Evolutionary conservation across 176 grass and related monocot genomes (phyloP), one percentile per base, ranked within the genome.

Genomic region (Pharus latifolius): DNA sequence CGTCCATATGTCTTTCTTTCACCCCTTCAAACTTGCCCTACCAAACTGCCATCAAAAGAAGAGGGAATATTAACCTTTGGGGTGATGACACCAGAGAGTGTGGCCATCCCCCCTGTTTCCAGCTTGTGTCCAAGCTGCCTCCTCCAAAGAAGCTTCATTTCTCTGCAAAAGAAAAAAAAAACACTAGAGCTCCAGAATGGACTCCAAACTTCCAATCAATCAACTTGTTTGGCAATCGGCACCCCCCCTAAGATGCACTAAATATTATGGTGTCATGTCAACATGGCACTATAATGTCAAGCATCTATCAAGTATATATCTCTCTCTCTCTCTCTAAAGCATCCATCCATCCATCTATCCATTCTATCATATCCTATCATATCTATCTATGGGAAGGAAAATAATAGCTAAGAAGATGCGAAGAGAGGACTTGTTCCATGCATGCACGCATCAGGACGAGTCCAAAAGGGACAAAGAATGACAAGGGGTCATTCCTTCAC

Each of bases 61-160:
- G 88, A 76, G 88, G 89, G 89, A 92, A 92, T 92, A 92, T 92
- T 78, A 92, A 88, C 76, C 84, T 88, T 92, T 92, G 70, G 73
- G 27, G 84, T 71, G 74, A 24, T 84, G 81, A 92, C 62, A 87
- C 67, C 64, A 63, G 67, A 82, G 75, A 65, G 14, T 48, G 73
- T 87, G 79, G 59, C 68, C 56, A 62, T 77, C 75, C 74, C 69
- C 81, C 70, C 52, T 60, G 68, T 83, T 80, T 83, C 78, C 76
- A 82, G 78, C 77, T 56, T 78, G 68, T 73, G 75, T 60, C 72
- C 81, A 88, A 83, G 77, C 56, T 76, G 64, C 74, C 74, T 71
- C 66, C 76, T 70, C 74, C 85, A 88, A 85, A 88, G 84, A 92
- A 92, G 84, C 85, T 92, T 88, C 89, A 75, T 75, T 60, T 84